Base-by-base conservation (phyloP, 1,139 yeast genomes). In the Taiozyma onychis region DNA sequence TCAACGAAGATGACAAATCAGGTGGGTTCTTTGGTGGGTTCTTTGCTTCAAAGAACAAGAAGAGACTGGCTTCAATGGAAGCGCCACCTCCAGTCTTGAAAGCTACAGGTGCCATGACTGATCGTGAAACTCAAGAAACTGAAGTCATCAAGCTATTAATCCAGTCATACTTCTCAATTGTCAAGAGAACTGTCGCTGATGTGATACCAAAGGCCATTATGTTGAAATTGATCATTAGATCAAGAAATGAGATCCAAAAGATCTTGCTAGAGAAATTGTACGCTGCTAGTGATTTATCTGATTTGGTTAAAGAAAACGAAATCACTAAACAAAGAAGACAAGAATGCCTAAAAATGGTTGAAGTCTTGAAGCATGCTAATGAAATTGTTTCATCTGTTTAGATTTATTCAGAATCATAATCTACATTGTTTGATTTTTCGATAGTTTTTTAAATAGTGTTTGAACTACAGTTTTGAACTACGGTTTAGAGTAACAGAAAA, bases 11-110 rank as follows among this genome's bases (percentile, higher is more conserved):
- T 43, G 77, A 72, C 48, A 77, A 76, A 47, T 64, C 66, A 45
- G 80, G 82, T 48, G 95, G 95, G 1, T 93, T 93, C 73, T 93
- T 93, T 67, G 96, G 97, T 49, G 96, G 97, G 0, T 91, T 93
- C 69, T 93, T 93, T 70, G 82, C 95, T 21, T 82, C 95, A 9
- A 90, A 93, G 70, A 91, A 90, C 70, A 93, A 91, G 72, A 91
- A 91, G 79, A 84, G 95, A 70, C 77, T 91, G 64, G 97, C 95
- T 44, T 85, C 91, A 32, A 88, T 93, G 95, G 99, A 93, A 69
- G 91, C 97, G 2, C 99, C 99, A 46, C 99, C 99, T 43, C 83
- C 96, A 41, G 91, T 90, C 14, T 81, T 93, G 66, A 87, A 93
- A 68, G 99, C 99, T 7, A 83, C 96, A 26, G 98, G 98, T 43